Conservation (phyloP, 148 eudicot species). For the Rhododendron mucronatum region DNA sequence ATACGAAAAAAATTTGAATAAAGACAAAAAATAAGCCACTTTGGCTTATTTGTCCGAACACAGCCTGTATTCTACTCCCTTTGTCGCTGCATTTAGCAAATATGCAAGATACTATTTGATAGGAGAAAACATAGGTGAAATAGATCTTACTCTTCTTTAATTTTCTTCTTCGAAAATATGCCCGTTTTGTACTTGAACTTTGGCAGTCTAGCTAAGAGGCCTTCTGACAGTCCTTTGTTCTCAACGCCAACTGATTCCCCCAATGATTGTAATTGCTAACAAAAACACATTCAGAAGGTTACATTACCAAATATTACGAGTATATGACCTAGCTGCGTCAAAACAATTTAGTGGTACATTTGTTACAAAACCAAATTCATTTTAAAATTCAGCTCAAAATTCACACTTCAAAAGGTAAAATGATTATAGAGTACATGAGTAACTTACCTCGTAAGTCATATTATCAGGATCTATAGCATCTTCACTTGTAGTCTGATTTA, state of each 20-base stretch:
- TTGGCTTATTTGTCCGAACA: no score
- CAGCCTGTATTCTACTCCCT: not conserved
- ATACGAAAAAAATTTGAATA: no score
- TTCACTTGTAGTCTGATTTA: conserved; percentile 26
- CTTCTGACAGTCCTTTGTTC: conserved; percentile 64
- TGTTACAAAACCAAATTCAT: not conserved
- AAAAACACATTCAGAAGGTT: conserved; percentile 6
- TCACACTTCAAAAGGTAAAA: not conserved
- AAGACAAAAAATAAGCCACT: no score
- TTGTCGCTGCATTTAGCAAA: not conserved
- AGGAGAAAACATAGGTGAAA: not conserved
- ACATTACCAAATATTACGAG: not conserved
- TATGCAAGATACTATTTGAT: not conserved
- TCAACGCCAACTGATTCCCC: conserved; percentile 67
- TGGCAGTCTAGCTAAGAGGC: conserved; percentile 61
- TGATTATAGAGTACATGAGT: not conserved
- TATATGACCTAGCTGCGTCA: not conserved
- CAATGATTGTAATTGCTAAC: conserved; percentile 61
- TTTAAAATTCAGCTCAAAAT: not conserved
- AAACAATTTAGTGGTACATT: not conserved
- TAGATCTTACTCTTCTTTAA: conserved; percentile 45
- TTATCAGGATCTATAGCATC: conserved; percentile 58
- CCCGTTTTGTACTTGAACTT: conserved; percentile 52
- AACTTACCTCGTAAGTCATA: conserved; percentile 69
- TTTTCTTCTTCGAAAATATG: conserved; percentile 46